Percentiles rank a stretch among this genome's conserved stretches.
Conservation (phyloP, 331 rosid genomes). For the Quercus tomentella region DNA sequence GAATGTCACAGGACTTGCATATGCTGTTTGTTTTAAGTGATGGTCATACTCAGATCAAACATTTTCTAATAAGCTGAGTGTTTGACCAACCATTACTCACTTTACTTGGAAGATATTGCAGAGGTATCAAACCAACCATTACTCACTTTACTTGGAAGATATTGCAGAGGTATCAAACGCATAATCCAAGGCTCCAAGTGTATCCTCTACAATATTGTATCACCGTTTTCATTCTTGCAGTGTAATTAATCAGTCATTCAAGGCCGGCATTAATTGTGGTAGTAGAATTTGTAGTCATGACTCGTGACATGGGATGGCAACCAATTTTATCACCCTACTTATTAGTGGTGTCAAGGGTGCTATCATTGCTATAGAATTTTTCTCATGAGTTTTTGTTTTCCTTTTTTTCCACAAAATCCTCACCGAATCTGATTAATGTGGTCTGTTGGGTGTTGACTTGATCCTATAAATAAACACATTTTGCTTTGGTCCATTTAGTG, state of each 20-base stretch:
- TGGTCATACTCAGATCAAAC: background rate
- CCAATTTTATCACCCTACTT: background rate
- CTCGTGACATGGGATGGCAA: background rate
- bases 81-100: background rate
- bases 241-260: background rate
- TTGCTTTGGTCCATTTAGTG: background rate
- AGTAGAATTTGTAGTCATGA: no score
- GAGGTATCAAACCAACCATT: background rate
- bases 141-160: background rate
- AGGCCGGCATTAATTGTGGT: background rate
- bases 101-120: no score
- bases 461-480: background rate
- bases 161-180: no score
- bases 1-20: background rate
- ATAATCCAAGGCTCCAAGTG: background rate
- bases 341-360: no score
- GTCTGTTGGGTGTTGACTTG: background rate
- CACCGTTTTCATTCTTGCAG: background rate
- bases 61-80: background rate
- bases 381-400: background rate
- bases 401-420: background rate
- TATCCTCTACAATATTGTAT: background rate
- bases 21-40: background rate
- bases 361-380: background rate
- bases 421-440: conserved; percentile 4